These are phyloP conservation scores for Scytalidium sp. DNA, from an alignment of 2,329 filamentous ascomycete genomes.

Conservation along the genomic window DNA sequence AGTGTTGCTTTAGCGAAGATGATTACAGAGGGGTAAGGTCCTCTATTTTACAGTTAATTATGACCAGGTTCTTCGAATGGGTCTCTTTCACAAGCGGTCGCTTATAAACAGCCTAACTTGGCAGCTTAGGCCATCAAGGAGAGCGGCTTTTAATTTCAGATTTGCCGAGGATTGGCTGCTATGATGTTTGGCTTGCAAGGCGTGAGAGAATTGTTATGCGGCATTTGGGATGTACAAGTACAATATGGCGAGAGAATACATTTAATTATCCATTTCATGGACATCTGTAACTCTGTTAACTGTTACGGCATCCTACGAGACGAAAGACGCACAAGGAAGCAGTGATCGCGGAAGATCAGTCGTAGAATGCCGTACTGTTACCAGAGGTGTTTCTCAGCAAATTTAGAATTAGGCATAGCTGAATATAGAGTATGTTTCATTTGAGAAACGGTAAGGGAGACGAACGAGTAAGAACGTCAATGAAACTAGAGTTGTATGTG, in stretches of 20 bases:
- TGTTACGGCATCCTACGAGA: background rate
- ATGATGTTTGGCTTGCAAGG: conserved; percentile 24
- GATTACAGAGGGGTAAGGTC: background rate
- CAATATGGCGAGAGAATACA: conserved; percentile 32
- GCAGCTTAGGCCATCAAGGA: background rate
- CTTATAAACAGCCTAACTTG: background rate
- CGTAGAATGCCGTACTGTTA: too few species aligned
- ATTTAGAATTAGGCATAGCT: too few species aligned
- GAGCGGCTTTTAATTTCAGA: conserved; percentile 5
- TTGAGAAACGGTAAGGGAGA: too few species aligned
- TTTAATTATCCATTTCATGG: conserved; percentile 1
- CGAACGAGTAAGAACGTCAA: too few species aligned
- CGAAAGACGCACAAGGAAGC: too few species aligned
- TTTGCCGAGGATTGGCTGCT: conserved; percentile 1
- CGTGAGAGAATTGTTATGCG: conserved; percentile 27
- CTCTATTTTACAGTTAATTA: background rate
- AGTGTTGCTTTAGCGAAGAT: background rate
- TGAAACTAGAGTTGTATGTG: too few species aligned
- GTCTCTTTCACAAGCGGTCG: background rate
- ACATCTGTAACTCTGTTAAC: background rate
- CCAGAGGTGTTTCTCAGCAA: too few species aligned
- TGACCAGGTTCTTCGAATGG: background rate
- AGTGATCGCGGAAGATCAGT: too few species aligned
- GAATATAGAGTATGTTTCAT: too few species aligned
- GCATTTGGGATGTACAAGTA: conserved; percentile 31